Evolutionary conservation across 108 stramenopile species (phyloP), one percentile per base, ranked within the genome.

Genomic region (Skeletonema menzelii): DNA sequence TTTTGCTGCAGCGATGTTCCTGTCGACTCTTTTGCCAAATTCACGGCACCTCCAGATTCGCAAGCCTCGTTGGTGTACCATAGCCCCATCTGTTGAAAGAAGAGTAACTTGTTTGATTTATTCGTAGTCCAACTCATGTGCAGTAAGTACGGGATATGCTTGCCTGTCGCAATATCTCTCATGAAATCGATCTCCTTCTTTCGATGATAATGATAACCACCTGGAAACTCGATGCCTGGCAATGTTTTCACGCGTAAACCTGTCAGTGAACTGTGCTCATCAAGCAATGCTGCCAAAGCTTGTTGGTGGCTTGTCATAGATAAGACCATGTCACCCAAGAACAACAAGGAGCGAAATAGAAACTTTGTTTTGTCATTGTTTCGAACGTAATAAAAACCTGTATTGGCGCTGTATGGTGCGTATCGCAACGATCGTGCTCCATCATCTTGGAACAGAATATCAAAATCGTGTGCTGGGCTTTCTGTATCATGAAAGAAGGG

Each of bases 381-480:
- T 32, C 92, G 80, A 27, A 97, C 88, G 53, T 88, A 96, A 70
- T 96, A 97, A 73, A 96, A 96, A 7, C 95, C 97, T 27, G 85
- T 77, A 30, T 88, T 90, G 4, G 84, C 85, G 59, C 57, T 75
- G 69, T 90, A 92, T 11, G 91, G 91, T 10, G 88, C 87, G 59
- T 92, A 93, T 5, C 86, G 69, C 15, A 80, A 8, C 4, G 82
- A 55, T 38, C 90, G 82, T 19, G 86, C 87, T 17, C 97, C 97
- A 64, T 97, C 97, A 67, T 97, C 94, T 79, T 94, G 93, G 67
- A 95, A 97, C 24, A 87, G 79, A 62, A 88, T 84, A 69, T 96
- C 96, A 59, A 90, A 87, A 31, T 72, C 70, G n/a, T 82, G 53
- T 7, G 82, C 44, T 12, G 68, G 56, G 14, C 60, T 73, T 49